These are phyloP conservation scores for Annulohypoxylon nitens DNA, from an alignment of 495 filamentous ascomycete species.

Conservation along the genomic window DNA sequence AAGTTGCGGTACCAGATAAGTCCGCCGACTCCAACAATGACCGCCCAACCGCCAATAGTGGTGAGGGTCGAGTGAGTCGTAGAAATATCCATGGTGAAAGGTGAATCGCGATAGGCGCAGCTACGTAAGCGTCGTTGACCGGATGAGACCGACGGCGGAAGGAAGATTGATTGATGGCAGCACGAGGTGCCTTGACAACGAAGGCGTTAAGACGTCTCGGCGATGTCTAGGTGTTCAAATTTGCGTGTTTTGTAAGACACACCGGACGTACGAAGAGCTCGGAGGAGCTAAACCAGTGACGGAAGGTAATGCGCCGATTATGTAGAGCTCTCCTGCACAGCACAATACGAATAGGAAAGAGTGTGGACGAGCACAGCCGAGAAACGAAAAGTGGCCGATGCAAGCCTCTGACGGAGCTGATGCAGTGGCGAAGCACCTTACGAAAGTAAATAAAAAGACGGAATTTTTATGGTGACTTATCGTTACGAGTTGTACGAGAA, in stretches of 20 bases:
- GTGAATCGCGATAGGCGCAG: constrained; percentile 4
- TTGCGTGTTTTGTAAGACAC: constrained; percentile 30
- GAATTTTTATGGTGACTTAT: constrained; percentile 1
- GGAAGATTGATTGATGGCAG: constrained; percentile 25
- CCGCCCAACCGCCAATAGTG: constrained; percentile 67
- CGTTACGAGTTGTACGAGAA: constrained; percentile 17
- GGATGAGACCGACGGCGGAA: constrained; percentile 11
- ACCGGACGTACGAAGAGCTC: constrained; percentile 21
- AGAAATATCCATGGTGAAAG: constrained; percentile 56
- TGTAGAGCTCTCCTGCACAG: constrained; percentile 27
- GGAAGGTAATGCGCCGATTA: constrained; percentile 46
- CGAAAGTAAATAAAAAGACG: constrained; percentile 7
- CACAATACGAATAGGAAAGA: constrained; percentile 34
- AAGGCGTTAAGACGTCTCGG: constrained; percentile 19
- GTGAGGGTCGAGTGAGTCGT: constrained; percentile 54
- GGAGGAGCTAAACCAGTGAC: constrained; percentile 42
- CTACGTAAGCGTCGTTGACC: constrained; percentile 20
- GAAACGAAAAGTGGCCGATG: constrained; percentile 23
- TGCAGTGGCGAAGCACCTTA: constrained; percentile 7
- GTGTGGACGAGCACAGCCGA: constrained; percentile 18
- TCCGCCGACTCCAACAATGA: constrained; percentile 66
- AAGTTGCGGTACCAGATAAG: constrained; percentile 46
- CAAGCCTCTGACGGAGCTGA: constrained; percentile 22
- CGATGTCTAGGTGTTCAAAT: constrained; percentile 26
- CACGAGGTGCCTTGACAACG: constrained; percentile 35